Percentiles rank a stretch among this genome's conserved stretches.
These are phyloP conservation scores for Microbotryum violaceum DNA, from an alignment of 1,284 basidiomycete species.

Conservation along the genomic window DNA sequence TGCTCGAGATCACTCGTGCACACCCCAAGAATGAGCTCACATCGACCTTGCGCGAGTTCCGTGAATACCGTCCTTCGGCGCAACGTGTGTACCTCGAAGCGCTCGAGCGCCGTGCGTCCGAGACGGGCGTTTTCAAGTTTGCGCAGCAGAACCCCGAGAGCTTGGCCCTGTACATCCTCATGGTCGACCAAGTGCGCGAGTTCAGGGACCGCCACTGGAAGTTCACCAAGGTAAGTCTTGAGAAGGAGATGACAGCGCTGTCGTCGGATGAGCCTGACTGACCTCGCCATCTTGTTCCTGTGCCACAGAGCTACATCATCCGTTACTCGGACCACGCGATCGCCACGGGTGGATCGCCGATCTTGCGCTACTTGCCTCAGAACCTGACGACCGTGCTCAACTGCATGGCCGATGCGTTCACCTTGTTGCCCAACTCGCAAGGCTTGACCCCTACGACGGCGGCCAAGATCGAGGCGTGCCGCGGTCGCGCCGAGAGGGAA, in stretches of 20 bases:
- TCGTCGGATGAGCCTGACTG: background rate
- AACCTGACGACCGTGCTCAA: conserved; percentile 31
- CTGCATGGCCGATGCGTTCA: conserved; percentile 8
- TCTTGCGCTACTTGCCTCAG: conserved; percentile 36
- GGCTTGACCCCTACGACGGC: background rate
- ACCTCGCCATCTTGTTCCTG: background rate
- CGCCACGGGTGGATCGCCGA: conserved; percentile 37
- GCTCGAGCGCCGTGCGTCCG: conserved; percentile 33
- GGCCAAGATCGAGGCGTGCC: conserved; percentile 5
- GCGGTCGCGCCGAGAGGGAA: conserved; percentile 5
- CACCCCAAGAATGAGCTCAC: conserved; percentile 38
- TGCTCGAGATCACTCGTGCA: conserved; percentile 37
- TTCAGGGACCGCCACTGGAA: conserved; percentile 33
- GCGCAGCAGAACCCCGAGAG: conserved; percentile 22
- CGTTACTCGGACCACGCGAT: conserved; percentile 33
- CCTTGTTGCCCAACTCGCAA: background rate
- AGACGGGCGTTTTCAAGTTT: conserved; percentile 28
- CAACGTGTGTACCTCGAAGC: conserved; percentile 33
- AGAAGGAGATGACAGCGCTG: too few species aligned
- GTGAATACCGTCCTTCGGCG: conserved; percentile 35
- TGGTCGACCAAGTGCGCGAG: conserved; percentile 38
- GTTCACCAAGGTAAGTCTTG: conserved; percentile 1
- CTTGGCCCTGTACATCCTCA: conserved; percentile 35
- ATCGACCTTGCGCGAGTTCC: conserved; percentile 37
- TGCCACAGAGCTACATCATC: conserved; percentile 34